Conservation (phyloP, 2,329 filamentous ascomycete genomes). For the Fusarium subtropicale region DNA sequence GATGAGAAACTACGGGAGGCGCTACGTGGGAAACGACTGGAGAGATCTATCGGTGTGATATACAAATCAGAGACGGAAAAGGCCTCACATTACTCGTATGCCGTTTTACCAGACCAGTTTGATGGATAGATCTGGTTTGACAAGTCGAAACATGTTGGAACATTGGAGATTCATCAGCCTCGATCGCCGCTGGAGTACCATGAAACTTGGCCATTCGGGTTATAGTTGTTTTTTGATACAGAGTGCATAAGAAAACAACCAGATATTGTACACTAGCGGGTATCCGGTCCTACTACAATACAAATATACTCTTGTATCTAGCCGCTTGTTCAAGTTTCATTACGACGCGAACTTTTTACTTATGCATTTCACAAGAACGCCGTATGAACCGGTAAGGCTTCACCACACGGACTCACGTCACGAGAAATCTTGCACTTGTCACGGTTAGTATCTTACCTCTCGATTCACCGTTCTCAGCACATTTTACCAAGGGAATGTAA, state of each 20-base stretch:
- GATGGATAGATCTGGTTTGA: conserved; percentile 37
- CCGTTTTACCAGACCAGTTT: conserved; percentile 27
- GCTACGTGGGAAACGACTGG: conserved; percentile 9
- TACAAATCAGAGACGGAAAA: conserved; percentile 29
- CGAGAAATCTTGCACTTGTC: background rate
- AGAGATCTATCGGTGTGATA: conserved; percentile 35
- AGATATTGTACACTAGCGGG: background rate
- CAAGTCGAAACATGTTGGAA: conserved; percentile 26
- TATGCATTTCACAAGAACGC: background rate
- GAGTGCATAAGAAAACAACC: background rate
- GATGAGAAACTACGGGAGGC: conserved; percentile 19
- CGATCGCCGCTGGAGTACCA: conserved; percentile 28
- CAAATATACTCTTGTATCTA: background rate
- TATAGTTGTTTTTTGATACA: background rate
- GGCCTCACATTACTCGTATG: conserved; percentile 34
- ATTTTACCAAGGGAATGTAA: background rate
- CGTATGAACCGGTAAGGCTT: background rate
- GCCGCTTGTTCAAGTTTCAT: background rate
- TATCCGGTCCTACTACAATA: background rate
- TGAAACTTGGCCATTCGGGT: conserved; percentile 32
- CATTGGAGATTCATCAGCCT: conserved; percentile 32
- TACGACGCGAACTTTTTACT: background rate
- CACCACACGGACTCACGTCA: background rate
- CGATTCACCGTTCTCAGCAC: background rate
- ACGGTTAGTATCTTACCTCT: conserved; percentile 19